Base-by-base conservation (phyloP, 805 yeast species). In the Teunomyces aglyptinius region DNA sequence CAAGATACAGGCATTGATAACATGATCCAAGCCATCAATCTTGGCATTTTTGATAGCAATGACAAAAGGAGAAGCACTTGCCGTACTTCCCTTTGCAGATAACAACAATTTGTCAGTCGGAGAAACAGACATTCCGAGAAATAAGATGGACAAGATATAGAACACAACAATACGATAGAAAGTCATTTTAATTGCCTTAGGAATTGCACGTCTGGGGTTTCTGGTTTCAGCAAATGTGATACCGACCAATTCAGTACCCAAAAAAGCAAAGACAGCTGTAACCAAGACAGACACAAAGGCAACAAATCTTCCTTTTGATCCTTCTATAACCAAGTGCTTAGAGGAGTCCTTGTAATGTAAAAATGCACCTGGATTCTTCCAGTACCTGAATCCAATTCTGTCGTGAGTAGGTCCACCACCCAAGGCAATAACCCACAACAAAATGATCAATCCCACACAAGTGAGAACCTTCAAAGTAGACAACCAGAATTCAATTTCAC, bases 61-160 rank as follows among this genome's bases (percentile, higher is more conserved):
- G 44, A 87, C 91, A 58, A 87, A 88, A 33, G 96, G 96, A 12
- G 94, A 85, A 16, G 92, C 90, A 34, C 85, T 76, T 2, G 91
- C 89, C 35, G 75, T 69, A 36, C 73, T 71, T 43, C 81, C 75
- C 13, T 80, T 75, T 12, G 82, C 82, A 45, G 64, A 59, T 54
- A 78, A 65, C 50, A 85, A 71, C 41, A 65, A 54, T 33, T 77
- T 74, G 59, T 82, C 83, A 51, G 71, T 72, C 49, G 78, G 78
- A 31, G 87, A 77, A 47, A 85, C 91, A 61, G 82, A 74, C 80
- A 83, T 73, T 39, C 89, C 89, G 52, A 86, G 67, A 48, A 85
- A 65, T 54, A 84, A 73, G 45, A 85, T 80, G 20, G 86, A 75
- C 32, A 78, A 59, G 39, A 83, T 58, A 70, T 85, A 86, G 56